Evolutionary conservation across 2,329 filamentous ascomycete genomes (phyloP).

Genomic region (Orbilia javanica): DNA sequence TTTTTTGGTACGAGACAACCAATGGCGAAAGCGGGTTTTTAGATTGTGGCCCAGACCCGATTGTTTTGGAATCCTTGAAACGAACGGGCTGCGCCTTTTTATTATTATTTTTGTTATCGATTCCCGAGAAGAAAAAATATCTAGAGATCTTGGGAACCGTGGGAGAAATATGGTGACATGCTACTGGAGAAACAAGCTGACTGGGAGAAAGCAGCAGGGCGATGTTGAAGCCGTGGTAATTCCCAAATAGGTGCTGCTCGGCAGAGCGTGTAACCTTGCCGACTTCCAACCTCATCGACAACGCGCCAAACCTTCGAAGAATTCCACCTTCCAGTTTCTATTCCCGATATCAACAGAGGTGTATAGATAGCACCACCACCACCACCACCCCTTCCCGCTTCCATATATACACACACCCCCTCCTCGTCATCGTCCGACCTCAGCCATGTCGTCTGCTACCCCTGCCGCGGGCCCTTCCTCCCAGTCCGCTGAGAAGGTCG

Average conservation of each 20-base stretch:
- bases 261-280: constrained; percentile 42
- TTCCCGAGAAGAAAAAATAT: constrained; percentile 3
- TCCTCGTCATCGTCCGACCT: not conserved
- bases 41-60: not conserved
- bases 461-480: constrained; percentile 19
- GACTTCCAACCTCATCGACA: constrained; percentile 34
- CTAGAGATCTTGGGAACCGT: too few relatives aligned
- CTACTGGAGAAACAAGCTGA: too few relatives aligned
- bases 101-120: not conserved
- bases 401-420: not conserved
- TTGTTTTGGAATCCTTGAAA: constrained; percentile 24
- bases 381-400: too few relatives aligned
- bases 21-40: constrained; percentile 1
- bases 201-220: not conserved
- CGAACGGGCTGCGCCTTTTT: constrained; percentile 9
- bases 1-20: too few relatives aligned
- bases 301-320: constrained; percentile 19
- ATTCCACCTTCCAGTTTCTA: not conserved
- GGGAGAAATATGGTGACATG: too few relatives aligned
- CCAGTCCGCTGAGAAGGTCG: constrained; percentile 31
- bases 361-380: not conserved
- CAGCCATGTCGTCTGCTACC: constrained; percentile 45
- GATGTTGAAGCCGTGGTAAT: constrained; percentile 27
- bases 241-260: constrained; percentile 24
- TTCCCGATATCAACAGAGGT: not conserved